Evolutionary conservation across 352 stramenopile genomes (phyloP), one percentile per base, ranked within the genome.

Genomic region (Phytophthora sojae): DNA sequence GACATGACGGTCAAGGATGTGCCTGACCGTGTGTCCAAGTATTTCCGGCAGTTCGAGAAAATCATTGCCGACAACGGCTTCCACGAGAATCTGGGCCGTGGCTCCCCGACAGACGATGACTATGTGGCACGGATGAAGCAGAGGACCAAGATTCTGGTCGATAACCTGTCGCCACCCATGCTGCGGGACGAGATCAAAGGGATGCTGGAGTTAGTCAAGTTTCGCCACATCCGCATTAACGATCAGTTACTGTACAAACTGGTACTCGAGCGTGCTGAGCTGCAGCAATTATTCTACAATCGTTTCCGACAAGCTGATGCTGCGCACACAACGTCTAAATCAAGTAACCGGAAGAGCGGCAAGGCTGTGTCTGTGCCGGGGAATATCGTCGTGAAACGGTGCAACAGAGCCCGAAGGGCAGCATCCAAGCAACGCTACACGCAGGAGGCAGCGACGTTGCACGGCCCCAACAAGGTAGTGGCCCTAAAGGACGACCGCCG

Each of bases 11-110:
- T n/a, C n/a, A n/a, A 67, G 21, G 57, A 72, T 26, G 45, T 58
- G 8, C 39, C 56, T 1, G 44, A 52, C 19, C 37, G 51, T 15
- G 52, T 72, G 21, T 51, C 47, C 29, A 61, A 63, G 17, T 63
- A 58, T 26, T 66, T 42, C 4, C 6, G 32, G 30, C 17, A 54
- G 57, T 56, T 54, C 42, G 65, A 72, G 44, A 52, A 35, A 14
- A 64, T 70, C 4, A 42, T 42, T 1, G 32, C 2, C 7, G 32
- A 42, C 11, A 42, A 42, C 4, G 32, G 32, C 32, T 19, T 64
- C 51, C 30, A 50, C 17, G 44, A 64, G 19, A 29, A 64, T 37
- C 11, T 64, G 2, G 55, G 57, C 3, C 47, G 49, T 15, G 58
- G 56, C 17, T 6, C 12, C 1, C 32, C 32, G 1, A 14, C 32